These are phyloP conservation scores for Macrotyloma uniflorum DNA, from an alignment of 306 rosid species.

Conservation along the genomic window DNA sequence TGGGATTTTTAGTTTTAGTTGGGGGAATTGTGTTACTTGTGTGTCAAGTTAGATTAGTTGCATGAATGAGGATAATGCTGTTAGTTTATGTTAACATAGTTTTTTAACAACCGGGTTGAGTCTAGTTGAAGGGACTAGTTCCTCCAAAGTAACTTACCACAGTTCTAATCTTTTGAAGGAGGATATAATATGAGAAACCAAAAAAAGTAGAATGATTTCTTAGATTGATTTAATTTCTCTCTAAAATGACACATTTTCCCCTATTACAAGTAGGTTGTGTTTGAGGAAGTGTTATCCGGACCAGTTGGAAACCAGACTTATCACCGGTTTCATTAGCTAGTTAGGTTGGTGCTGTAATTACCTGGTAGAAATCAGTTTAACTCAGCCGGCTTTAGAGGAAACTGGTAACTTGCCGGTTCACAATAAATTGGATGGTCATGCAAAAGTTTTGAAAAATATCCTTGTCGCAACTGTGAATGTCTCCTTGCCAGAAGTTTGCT, in stretches of 20 bases:
- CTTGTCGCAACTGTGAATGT: not conserved
- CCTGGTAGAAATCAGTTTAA: not conserved
- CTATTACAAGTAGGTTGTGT: not conserved
- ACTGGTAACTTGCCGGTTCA: not conserved
- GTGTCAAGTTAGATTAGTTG: conserved; percentile 9
- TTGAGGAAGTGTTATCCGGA: not conserved
- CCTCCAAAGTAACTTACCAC: not conserved
- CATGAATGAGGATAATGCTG: not conserved
- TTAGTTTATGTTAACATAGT: not conserved
- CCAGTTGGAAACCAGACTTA: not conserved
- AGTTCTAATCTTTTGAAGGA: not conserved
- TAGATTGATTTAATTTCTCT: not conserved
- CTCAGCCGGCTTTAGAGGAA: not conserved
- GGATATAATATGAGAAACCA: not conserved
- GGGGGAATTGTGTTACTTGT: conserved; percentile 3
- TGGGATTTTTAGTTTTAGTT: not conserved
- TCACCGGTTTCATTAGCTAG: not conserved
- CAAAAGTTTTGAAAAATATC: not conserved
- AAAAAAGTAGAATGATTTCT: not conserved
- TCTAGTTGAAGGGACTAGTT: not conserved
- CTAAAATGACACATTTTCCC: not conserved
- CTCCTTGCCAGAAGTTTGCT: not conserved
- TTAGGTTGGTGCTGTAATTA: not conserved
- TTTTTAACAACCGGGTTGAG: not conserved
- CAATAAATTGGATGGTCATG: not conserved